phyloP scores from a whole-genome alignment of 1,139 yeast species.

The Cylindricascospora bacillispora region DNA sequence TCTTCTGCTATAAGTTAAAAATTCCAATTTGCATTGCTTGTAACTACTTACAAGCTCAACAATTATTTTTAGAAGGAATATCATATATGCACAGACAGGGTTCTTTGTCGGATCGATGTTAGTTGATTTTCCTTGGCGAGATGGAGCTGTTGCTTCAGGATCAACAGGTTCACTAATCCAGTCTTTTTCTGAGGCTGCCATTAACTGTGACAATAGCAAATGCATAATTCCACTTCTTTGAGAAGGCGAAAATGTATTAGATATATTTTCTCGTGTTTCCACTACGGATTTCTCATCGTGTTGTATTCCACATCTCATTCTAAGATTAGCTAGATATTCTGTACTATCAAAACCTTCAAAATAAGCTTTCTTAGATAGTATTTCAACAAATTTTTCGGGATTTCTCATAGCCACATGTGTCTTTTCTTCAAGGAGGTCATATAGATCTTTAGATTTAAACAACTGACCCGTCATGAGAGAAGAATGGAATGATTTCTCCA shows the following conservation, averaged over 20 bases:
- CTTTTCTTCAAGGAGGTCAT: slow-evolving; percentile 41
- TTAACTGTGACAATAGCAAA: slow-evolving; percentile 48
- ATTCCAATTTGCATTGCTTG: slow-evolving; percentile 69
- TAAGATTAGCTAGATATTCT: slow-evolving; percentile 14
- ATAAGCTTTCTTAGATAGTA: slow-evolving; percentile 37
- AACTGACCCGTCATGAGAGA: slow-evolving; percentile 22
- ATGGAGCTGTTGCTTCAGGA: slow-evolving; percentile 13
- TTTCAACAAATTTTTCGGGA: slow-evolving; percentile 42
- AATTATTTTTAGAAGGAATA: slow-evolving; percentile 54
- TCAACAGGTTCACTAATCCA: slow-evolving; percentile 32
- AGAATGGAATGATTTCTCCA: slow-evolving; percentile 30
- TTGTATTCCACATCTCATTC: slow-evolving; percentile 18
- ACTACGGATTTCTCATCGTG: slow-evolving; percentile 30
- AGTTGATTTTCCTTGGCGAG: slow-evolving; percentile 21
- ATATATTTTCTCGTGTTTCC: slow-evolving; percentile 16
- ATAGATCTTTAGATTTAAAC: slow-evolving; percentile 35
- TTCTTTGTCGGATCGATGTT: slow-evolving; percentile 30
- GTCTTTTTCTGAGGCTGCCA: slow-evolving; percentile 41
- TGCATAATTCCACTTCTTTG: slow-evolving; percentile 49
- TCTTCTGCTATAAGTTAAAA: slow-evolving; percentile 63
- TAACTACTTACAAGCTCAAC: slow-evolving; percentile 70
- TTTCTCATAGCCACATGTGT: slow-evolving; percentile 47
- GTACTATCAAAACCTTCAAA: slow-evolving; percentile 38
- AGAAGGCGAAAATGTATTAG: slow-evolving; percentile 1
- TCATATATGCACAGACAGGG: slow-evolving; percentile 47